Percentiles rank a stretch among this genome's conserved stretches.
phyloP scores from a whole-genome alignment of 2,329 filamentous ascomycete species.

The Rachicladosporium sp. region DNA sequence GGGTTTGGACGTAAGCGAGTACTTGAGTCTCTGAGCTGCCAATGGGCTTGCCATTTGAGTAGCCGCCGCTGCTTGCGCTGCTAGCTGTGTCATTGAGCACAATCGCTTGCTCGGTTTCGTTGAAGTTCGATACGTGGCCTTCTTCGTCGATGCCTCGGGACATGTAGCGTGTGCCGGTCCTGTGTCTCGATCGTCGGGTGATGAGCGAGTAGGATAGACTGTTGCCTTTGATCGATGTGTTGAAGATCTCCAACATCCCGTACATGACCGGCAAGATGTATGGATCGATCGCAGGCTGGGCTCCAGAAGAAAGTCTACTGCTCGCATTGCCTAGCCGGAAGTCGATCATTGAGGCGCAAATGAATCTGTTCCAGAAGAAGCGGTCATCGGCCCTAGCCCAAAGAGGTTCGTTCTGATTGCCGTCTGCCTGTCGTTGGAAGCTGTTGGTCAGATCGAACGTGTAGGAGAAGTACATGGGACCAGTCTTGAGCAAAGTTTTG shows the following conservation, averaged over 20 bases:
- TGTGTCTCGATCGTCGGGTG: constrained; percentile 74
- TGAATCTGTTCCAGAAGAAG: constrained; percentile 97
- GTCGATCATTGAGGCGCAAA: constrained; percentile 82
- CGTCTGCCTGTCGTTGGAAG: constrained; percentile 83
- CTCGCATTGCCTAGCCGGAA: constrained; percentile 54
- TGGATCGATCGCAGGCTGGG: constrained; percentile 69
- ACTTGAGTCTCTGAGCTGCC: constrained; percentile 70
- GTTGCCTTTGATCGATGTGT: constrained; percentile 73
- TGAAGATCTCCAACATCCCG: constrained; percentile 85
- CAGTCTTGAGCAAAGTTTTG: constrained; percentile 66
- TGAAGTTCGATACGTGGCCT: constrained; percentile 96
- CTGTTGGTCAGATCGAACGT: constrained; percentile 92
- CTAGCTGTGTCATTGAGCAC: constrained; percentile 77
- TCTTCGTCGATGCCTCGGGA: constrained; percentile 87
- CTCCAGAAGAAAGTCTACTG: constrained; percentile 50
- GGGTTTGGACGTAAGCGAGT: constrained; percentile 87
- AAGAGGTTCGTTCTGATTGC: constrained; percentile 58
- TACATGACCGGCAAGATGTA: constrained; percentile 94
- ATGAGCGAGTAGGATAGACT: constrained; percentile 78
- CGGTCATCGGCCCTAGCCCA: constrained; percentile 92
- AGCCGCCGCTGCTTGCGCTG: constrained; percentile 63
- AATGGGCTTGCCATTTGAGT: constrained; percentile 59
- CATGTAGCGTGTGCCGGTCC: constrained; percentile 87
- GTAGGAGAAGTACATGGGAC: constrained; percentile 97
- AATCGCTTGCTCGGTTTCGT: constrained; percentile 90